A percentile compares a stretch with the other conserved stretches of the same genome.
Evolutionary conservation across 768 basidiomycete species (phyloP).

Genomic region (Boletus vinaceobasis): DNA sequence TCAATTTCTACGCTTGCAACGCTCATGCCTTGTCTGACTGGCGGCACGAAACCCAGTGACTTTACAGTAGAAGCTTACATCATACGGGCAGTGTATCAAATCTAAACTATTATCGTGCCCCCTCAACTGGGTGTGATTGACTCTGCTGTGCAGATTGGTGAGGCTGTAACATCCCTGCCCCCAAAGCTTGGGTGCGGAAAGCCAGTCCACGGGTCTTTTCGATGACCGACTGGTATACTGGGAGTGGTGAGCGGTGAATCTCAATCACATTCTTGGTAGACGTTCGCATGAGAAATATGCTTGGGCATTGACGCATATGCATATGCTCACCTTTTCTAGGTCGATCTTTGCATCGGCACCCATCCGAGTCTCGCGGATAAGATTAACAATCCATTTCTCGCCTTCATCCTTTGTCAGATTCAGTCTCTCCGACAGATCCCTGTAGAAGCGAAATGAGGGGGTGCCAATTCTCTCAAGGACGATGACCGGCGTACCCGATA

Average conservation of each 20-base stretch:
- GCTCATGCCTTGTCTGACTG: not conserved
- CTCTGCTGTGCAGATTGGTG: slow-evolving; percentile 30
- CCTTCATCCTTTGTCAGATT: slow-evolving; percentile 95
- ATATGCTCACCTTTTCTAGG: slow-evolving; percentile 71
- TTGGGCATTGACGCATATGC: not conserved
- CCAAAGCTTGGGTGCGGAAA: slow-evolving; percentile 86
- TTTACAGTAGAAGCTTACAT: slow-evolving; percentile 11
- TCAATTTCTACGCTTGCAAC: not conserved
- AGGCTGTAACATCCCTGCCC: slow-evolving; percentile 62
- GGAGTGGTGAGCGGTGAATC: slow-evolving; percentile 85
- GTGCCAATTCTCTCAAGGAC: not conserved
- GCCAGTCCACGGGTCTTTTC: slow-evolving; percentile 93
- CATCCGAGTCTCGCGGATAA: slow-evolving; percentile 96
- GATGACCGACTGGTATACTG: slow-evolving; percentile 91
- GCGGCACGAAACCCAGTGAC: not conserved
- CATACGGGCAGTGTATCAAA: not conserved
- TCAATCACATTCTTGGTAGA: slow-evolving; percentile 86
- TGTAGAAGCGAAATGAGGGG: slow-evolving; percentile 27
- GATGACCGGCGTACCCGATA: slow-evolving; percentile 55
- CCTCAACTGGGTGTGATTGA: slow-evolving; percentile 30
- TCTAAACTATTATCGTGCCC: slow-evolving; percentile 18
- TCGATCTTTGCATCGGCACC: slow-evolving; percentile 97
- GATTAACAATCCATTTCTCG: slow-evolving; percentile 99
- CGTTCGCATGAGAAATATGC: slow-evolving; percentile 4
- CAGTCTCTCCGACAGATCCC: slow-evolving; percentile 88